phyloP scores from a whole-genome alignment of 1,139 yeast genomes.

The Yamadazyma trypodendri region DNA sequence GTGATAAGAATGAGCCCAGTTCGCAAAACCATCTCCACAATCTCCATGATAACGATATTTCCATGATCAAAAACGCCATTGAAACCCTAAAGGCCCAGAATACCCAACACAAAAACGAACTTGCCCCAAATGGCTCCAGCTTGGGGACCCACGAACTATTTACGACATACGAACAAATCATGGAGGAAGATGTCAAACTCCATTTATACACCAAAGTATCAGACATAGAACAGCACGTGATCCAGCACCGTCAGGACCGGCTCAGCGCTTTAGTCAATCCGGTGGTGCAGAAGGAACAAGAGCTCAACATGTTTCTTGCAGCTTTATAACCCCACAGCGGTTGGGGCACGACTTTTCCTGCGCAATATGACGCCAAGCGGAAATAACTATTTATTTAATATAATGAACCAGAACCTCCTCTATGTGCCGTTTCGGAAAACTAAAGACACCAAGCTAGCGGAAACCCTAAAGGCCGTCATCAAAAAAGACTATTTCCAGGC shows the following conservation, averaged over 20 bases:
- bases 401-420: constrained; percentile 33
- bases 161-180: constrained; percentile 21
- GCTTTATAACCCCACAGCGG: constrained; percentile 1
- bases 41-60: no score
- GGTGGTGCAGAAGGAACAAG: constrained; percentile 7
- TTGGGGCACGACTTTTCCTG: no score
- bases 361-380: not conserved
- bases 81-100: not conserved
- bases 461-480: constrained; percentile 50
- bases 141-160: no score
- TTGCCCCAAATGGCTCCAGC: no score
- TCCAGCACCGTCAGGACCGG: constrained; percentile 9
- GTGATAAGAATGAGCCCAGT: no score
- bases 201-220: constrained; percentile 6
- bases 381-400: no score
- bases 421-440: constrained; percentile 57
- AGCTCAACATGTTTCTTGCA: constrained; percentile 2
- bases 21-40: no score
- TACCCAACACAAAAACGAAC: not conserved
- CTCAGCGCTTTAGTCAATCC: constrained; percentile 14
- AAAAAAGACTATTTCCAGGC: constrained; percentile 65
- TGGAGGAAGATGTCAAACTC: constrained; percentile 34
- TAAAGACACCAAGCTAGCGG: constrained; percentile 43
- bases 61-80: not conserved
- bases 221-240: constrained; percentile 7